Evolutionary conservation across 139 green algal species (phyloP), one percentile per base, ranked within the genome.

Genomic region (Gonium pectorale): DNA sequence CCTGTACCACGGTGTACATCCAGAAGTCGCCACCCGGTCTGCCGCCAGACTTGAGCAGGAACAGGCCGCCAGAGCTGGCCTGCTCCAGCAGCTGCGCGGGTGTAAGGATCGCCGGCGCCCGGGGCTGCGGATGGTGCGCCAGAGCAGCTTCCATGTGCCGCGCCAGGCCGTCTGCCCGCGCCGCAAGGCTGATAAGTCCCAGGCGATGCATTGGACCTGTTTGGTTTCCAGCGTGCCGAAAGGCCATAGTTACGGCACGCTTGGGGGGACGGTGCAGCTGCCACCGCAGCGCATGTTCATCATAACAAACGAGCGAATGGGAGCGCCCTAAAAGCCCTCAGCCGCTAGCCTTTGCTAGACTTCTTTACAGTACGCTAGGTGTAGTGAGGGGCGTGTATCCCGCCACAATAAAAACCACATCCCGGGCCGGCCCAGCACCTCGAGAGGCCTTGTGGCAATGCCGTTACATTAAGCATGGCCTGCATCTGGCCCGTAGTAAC

Each of bases 201-300:
- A 81, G 52, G 1, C 38, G 27, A 40, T 69, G 73, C 56, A 81
- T 41, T 0, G 73, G 73, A 3, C 73, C 73, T 81, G 44, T 17
- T n/a, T n/a, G n/a, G n/a, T n/a, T n/a, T n/a, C n/a, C n/a, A n/a
- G n/a, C n/a, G n/a, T n/a, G n/a, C n/a, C n/a, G n/a, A n/a, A n/a
- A n/a, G n/a, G n/a, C n/a, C n/a, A n/a, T n/a, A n/a, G n/a, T n/a
- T n/a, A n/a, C n/a, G n/a, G n/a, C n/a, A n/a, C n/a, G n/a, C n/a
- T n/a, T n/a, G n/a, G n/a, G n/a, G n/a, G n/a, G n/a, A n/a, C n/a
- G n/a, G n/a, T n/a, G n/a, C n/a, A n/a, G n/a, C 33, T 5, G 49
- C 6, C 4, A 49, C 33, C 27, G 35, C 19, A 31, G 38, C 33
- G 33, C 13, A 72, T 17, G 49, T 17, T n/a, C 9, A 71, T 71